Percentiles rank a stretch among this genome's conserved stretches.
phyloP scores from a whole-genome alignment of 257 asterid genomes.

The Misopates orontium region DNA sequence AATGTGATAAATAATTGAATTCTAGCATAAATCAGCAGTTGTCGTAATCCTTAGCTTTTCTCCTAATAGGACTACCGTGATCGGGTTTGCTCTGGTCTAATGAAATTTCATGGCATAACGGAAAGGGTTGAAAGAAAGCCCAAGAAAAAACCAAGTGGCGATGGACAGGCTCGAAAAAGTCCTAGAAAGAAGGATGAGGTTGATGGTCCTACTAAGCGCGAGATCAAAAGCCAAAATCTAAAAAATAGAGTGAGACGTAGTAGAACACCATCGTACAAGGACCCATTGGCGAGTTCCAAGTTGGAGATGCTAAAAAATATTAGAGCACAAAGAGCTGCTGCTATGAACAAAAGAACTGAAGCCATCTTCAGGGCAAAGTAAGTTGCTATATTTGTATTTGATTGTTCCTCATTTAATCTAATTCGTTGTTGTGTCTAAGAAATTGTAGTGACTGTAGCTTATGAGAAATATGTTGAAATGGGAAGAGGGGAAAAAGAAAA shows the following conservation, averaged over 20 bases:
- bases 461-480: background rate
- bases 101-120: conserved; percentile 62
- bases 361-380: conserved; percentile 77
- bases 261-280: conserved; percentile 57
- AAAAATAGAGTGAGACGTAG: conserved; percentile 45
- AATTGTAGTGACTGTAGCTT: background rate
- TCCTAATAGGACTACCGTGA: conserved; percentile 57
- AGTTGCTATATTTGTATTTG: conserved; percentile 28
- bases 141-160: conserved; percentile 50
- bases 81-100: conserved; percentile 70
- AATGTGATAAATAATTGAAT: conserved; percentile 6
- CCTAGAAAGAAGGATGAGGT: conserved; percentile 38
- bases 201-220: conserved; percentile 32
- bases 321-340: conserved; percentile 64
- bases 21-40: background rate
- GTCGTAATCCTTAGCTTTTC: conserved; percentile 2
- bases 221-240: conserved; percentile 40
- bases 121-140: conserved; percentile 62
- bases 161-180: conserved; percentile 45
- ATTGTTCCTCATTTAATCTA: background rate
- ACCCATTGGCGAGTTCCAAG: conserved; percentile 74
- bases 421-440: background rate
- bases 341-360: conserved; percentile 48
- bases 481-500: background rate
- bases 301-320: conserved; percentile 79